Base-by-base conservation (phyloP, 2,329 filamentous ascomycete genomes). In the Alternaria dauci region DNA sequence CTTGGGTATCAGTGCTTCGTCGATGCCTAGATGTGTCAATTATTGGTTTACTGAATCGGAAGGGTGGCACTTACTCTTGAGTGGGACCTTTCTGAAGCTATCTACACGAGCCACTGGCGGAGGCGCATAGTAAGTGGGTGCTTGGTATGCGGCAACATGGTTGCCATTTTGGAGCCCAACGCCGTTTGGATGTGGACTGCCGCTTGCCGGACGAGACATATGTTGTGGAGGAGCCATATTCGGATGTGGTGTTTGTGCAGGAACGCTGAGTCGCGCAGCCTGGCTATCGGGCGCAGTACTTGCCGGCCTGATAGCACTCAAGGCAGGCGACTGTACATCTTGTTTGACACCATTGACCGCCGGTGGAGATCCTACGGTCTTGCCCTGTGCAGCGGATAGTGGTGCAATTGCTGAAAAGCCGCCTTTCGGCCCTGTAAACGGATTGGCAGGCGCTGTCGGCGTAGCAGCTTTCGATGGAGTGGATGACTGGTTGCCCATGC, bases 1-100 rank as follows among this genome's bases (percentile, higher is more conserved):
- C 53, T 86, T 88, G 5, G 85, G 86, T 51, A 94, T 85, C 43
- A 94, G 82, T 26, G 91, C 89, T 76, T 91, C 85, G 36, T 83
- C 63, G 25, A 66, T 44, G 58, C 62, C 75, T 78, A 52, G 28
- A 14, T 28, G 2, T 46, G 47, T 77, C 58, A 79, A 73, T 43
- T 60, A 43, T n/a, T 18, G 11, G 14, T 2, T 39, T 23, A 38
- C 18, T 18, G 14, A 28, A 3, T 36, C 20, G 2, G 11, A 8
- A 16, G 18, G 25, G 16, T 18, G 20, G n/a, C 8, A 71, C 79
- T 72, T 78, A 85, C 85, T 81, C 79, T 85, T 83, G 79, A 68
- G 78, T 9, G 73, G 75, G 25, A 55, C 62, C 41, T 75, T 73
- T 32, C 74, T 64, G 64, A 76, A 72, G 43, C 71, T 70, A 36